A percentile compares a stretch with the other conserved stretches of the same genome.
phyloP scores from a whole-genome alignment of 2,329 filamentous ascomycete species.

The Lojkania enalia region DNA sequence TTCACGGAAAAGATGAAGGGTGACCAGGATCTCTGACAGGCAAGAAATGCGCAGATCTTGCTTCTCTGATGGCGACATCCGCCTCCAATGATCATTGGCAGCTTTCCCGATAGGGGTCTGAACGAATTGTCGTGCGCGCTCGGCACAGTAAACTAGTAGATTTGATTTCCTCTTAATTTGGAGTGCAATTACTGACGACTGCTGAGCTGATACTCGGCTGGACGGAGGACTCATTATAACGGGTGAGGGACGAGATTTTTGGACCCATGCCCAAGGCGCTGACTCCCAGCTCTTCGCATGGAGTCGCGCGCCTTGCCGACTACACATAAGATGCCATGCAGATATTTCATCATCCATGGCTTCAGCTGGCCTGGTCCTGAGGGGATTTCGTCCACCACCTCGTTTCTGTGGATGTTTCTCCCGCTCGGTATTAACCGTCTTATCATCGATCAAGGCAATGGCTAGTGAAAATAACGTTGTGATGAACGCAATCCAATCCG shows the following conservation, averaged over 20 bases:
- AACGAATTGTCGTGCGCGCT: slow-evolving; percentile 39
- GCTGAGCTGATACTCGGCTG: slow-evolving; percentile 19
- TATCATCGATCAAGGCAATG: slow-evolving; percentile 40
- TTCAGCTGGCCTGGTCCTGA: slow-evolving; percentile 29
- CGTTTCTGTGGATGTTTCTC: slow-evolving; percentile 24
- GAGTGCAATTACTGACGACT: slow-evolving; percentile 22
- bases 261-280: slow-evolving; percentile 40
- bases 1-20: slow-evolving; percentile 83
- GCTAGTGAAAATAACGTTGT: slow-evolving; percentile 46
- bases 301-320: slow-evolving; percentile 26
- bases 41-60: slow-evolving; percentile 53
- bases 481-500: slow-evolving; percentile 47
- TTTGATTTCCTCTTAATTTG: slow-evolving; percentile 34
- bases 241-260: slow-evolving; percentile 29
- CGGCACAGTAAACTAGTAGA: slow-evolving; percentile 31
- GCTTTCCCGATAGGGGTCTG: slow-evolving; percentile 41
- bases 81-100: slow-evolving; percentile 56
- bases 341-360: slow-evolving; percentile 28
- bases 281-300: slow-evolving; percentile 37
- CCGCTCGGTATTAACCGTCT: slow-evolving; percentile 24
- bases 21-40: slow-evolving; percentile 69
- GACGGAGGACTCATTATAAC: slow-evolving; percentile 28
- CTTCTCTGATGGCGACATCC: slow-evolving; percentile 52
- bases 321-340: slow-evolving; percentile 41
- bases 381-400: slow-evolving; percentile 27